phyloP scores from a whole-genome alignment of 2,329 filamentous ascomycete genomes.

The Monilinia fructigena region DNA sequence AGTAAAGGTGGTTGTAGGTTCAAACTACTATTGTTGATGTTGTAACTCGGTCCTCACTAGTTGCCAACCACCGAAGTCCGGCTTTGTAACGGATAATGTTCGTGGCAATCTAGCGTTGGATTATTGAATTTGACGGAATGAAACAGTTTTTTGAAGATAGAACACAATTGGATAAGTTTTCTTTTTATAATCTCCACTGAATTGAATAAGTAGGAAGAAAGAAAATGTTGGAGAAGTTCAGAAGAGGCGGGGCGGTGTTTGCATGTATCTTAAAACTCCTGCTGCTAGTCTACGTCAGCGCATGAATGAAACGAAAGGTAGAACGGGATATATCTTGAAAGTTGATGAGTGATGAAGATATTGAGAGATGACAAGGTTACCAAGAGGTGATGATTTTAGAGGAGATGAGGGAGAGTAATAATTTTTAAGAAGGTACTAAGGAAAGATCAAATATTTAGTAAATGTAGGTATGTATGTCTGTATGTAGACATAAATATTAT shows the following conservation, averaged over 20 bases:
- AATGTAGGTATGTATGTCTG: too few relatives aligned
- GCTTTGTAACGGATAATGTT: conserved; percentile 15
- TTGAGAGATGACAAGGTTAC: conserved; percentile 6
- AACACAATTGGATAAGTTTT: conserved; percentile 10
- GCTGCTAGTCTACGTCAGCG: conserved; percentile 40
- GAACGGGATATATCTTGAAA: not conserved
- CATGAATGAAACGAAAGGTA: conserved; percentile 30
- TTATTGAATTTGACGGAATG: conserved; percentile 5
- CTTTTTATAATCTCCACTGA: not conserved
- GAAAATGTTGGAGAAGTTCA: conserved; percentile 24
- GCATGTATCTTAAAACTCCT: conserved; percentile 25
- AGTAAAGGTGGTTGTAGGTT: not conserved
- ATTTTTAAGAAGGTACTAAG: conserved; percentile 7
- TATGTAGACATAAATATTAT: too few relatives aligned
- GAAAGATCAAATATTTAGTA: not conserved
- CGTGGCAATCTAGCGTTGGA: conserved; percentile 9
- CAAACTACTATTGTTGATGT: conserved; percentile 16
- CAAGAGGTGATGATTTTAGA: not conserved
- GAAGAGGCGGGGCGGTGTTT: conserved; percentile 35
- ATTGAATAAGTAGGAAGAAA: conserved; percentile 27
- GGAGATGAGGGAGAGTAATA: not conserved
- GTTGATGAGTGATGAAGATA: not conserved
- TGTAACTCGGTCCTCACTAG: conserved; percentile 20
- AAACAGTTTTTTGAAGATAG: not conserved
- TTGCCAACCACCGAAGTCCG: conserved; percentile 34